A percentile compares a stretch with the other conserved stretches of the same genome.
Conservation (phyloP, 768 basidiomycete genomes). For the Suillus hirtellus region DNA sequence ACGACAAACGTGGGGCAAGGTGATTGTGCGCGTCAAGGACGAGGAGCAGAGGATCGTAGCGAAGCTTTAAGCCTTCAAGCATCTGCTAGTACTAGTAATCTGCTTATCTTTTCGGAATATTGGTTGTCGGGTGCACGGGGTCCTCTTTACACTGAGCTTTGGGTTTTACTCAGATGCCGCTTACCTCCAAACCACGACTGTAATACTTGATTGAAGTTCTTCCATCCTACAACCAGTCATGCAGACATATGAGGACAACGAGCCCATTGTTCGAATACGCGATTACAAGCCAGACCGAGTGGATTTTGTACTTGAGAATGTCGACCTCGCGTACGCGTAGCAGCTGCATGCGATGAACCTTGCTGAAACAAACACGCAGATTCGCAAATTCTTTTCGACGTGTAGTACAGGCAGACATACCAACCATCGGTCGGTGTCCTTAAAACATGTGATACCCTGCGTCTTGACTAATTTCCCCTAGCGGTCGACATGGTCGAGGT, state of each 20-base stretch:
- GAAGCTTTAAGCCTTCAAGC: constrained; percentile 38
- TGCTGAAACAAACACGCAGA: constrained; percentile 41
- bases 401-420: constrained; percentile 95
- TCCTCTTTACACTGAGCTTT: constrained; percentile 9
- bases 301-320: constrained; percentile 93
- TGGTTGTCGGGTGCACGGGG: constrained; percentile 23
- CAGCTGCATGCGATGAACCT: constrained; percentile 11
- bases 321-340: constrained; percentile 83
- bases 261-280: constrained; percentile 79
- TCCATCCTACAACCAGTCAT: constrained; percentile 20
- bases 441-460: not conserved
- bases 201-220: not conserved
- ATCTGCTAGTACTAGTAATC: not conserved
- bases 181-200: constrained; percentile 4
- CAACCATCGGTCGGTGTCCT: constrained; percentile 78
- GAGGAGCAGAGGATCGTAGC: constrained; percentile 39
- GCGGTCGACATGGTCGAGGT: constrained; percentile 98
- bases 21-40: constrained; percentile 62
- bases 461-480: constrained; percentile 32
- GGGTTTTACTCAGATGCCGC: not conserved
- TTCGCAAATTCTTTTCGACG: constrained; percentile 94
- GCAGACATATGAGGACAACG: constrained; percentile 41
- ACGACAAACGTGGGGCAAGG: constrained; percentile 93
- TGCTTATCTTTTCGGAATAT: not conserved
- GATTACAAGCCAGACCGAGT: constrained; percentile 83